Percentiles rank a stretch among this genome's conserved stretches.
Evolutionary conservation across 139 green algal species (phyloP).

Genomic region (Micractinium sp.): DNA sequence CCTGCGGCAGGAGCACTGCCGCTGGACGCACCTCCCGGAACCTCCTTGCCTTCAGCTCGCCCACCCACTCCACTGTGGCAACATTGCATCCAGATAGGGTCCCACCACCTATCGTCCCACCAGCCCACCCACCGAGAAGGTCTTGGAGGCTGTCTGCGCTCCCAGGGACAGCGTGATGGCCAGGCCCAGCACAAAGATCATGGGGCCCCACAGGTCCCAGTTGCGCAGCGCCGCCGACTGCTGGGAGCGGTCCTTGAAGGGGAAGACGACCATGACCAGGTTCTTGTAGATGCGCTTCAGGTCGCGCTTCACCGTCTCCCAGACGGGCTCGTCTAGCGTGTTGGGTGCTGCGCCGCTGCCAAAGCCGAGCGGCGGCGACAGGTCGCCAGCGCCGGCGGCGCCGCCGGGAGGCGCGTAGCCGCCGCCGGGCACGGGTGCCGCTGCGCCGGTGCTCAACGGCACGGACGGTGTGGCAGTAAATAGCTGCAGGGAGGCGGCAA

Average conservation of each 20-base stretch:
- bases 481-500: conserved; percentile 10
- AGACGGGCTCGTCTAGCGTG: conserved; percentile 94
- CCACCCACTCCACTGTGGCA: too few relatives aligned
- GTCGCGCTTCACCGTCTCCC: conserved; percentile 89
- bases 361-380: conserved; percentile 30
- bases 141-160: conserved; percentile 63
- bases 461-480: conserved; percentile 32
- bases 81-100: neutral
- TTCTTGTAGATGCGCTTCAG: conserved; percentile 89
- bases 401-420: neutral
- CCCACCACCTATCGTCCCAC: neutral
- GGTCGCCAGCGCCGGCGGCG: neutral
- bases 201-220: conserved; percentile 97
- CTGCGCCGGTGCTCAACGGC: conserved; percentile 19
- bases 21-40: too few relatives aligned
- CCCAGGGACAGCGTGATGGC: conserved; percentile 76
- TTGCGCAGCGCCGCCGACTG: conserved; percentile 85
- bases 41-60: too few relatives aligned
- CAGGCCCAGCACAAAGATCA: conserved; percentile 88
- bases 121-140: conserved; percentile 75
- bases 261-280: conserved; percentile 82
- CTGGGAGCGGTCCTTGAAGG: conserved; percentile 76
- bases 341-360: conserved; percentile 69
- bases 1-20: too few relatives aligned
- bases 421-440: neutral